Base-by-base conservation (phyloP, 2,329 filamentous ascomycete species). In the Dactylellina haptotyla region DNA sequence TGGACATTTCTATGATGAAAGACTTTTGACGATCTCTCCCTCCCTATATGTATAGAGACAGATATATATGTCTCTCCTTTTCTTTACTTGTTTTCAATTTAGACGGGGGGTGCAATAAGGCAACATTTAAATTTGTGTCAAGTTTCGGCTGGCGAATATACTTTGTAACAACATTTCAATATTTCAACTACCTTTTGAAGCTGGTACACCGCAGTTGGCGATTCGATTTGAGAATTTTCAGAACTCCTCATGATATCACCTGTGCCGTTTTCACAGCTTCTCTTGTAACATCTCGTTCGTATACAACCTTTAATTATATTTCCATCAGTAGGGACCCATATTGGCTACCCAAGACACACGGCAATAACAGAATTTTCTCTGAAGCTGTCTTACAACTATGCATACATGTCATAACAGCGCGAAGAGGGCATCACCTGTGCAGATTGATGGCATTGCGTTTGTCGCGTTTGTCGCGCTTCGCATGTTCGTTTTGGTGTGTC, bases 151-250 rank as follows among this genome's bases (percentile, higher is more conserved):
- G 59, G 34, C 37, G n/a, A 64, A 46, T 26, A 64, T 43, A 18
- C 26, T 12, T 53, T 64, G 59, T 64, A 64, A 64, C 45, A 64
- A 54, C 56, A 64, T 51, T 25, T 28, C 34, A 28, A 54, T 64
- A 64, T 51, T 25, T 28, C 34, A 28, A 32, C 48, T 53, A n/a
- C n/a, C 48, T 34, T 14, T 18, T 37, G 18, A 32, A 41, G 16
- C 3, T 14, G 9, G 37, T 43, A 5, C 25, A 37, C n/a, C 8
- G n/a, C 16, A 30, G 4, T 61, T 50, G 18, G 26, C 12, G 6
- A 23, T 32, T 30, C n/a, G n/a, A n/a, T n/a, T n/a, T n/a, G n/a
- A n/a, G n/a, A n/a, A n/a, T n/a, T n/a, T n/a, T n/a, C n/a, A n/a
- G n/a, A n/a, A n/a, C n/a, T n/a, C n/a, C n/a, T n/a, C n/a, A n/a